Evolutionary conservation across 2,329 filamentous ascomycete species (phyloP), one percentile per base, ranked within the genome.

Genomic region (Phyllachora maydis): DNA sequence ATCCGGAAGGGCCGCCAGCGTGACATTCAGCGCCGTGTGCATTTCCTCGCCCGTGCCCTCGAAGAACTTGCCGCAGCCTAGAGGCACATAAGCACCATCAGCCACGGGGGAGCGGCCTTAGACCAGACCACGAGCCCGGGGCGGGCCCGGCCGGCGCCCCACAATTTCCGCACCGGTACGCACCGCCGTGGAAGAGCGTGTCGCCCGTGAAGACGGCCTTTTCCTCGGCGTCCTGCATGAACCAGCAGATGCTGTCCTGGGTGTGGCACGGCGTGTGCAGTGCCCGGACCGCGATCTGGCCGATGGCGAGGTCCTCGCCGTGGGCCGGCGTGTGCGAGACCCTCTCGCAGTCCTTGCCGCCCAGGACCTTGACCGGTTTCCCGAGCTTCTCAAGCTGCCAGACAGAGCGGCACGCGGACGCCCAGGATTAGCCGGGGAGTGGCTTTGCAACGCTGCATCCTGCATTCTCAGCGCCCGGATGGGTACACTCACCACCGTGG

Each of bases 191-290:
- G 51, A 98, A 98, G 18, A 98, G 55, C 1, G 88, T 98, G 44
- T 98, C 88, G 7, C 88, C 88, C 0, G 88, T 95, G 42, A 98
- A 98, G 3, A 98, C 81, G 6, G 64, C 83, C 37, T 65, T 71
- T 27, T 63, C 52, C 22, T 66, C 55, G 11, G 68, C 71, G 40
- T 98, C 85, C 48, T 92, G 67, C 56, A 88, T 70, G 36, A 71
- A 79, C 55, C 72, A 98, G 58, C 88, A 98, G 43, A 98, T 92
- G 47, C 83, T 93, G 52, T 98, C 88, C 52, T 93, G 83, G 2
- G 88, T 98, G 46, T 98, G 88, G 47, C 88, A 98, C 2, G 88
- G 88, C 8, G 88, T 98, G 50, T 95, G 77, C n/a, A 95, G 56
- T 13, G 78, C 76, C 42, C 66, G 85, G 27, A 93, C 74, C 9